Base-by-base conservation (phyloP, 345 rosid species). In the Gossypium mustelinum region DNA sequence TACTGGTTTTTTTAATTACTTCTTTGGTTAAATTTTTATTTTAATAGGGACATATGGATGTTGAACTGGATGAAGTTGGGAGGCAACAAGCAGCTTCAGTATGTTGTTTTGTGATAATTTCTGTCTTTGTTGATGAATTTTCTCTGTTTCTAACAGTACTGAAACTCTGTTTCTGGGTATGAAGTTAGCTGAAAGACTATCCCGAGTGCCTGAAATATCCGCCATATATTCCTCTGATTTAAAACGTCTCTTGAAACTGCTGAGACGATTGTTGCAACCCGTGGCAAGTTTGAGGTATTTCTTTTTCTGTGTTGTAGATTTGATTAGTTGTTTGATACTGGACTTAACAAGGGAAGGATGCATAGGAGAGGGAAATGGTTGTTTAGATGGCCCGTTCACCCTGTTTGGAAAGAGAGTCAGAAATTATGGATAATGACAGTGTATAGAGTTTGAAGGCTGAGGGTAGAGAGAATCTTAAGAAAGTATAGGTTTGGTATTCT, bases 221-320 rank as follows among this genome's bases (percentile, higher is more conserved):
- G 85, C 75, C 45, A 80, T 94, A 0, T 92, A 92, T 77, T 87
- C 92, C 77, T 94, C 98, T 75, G 93, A 94, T 76, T 79, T 94
- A 80, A 92, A 90, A 76, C 89, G 94, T 79, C 97, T 27, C 77
- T 80, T 47, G 92, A 83, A 80, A 92, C 97, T 11, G 98, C 97
- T 10, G 78, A 87, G 87, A 82, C 80, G 9, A 92, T 92, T 77
- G 92, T 94, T 34, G 63, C 89, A 25, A 74, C 80, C 22, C 89
- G 92, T 25, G 93, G 89, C 57, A 79, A 85, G 56, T 74, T 86
- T 13, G 82, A 88, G 92, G 92, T 94, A 79, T 25, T 27, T 16
- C 7, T 43, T 27, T 18, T 57, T 24, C 41, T 3, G 14, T 29
- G 5, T 74, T 68, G 39, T 34, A 4, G 0, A 34, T 34, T 34